A percentile compares a stretch with the other conserved stretches of the same genome.
Evolutionary conservation across 208 protist species (phyloP).

Genomic region (Crithidia sp.): DNA sequence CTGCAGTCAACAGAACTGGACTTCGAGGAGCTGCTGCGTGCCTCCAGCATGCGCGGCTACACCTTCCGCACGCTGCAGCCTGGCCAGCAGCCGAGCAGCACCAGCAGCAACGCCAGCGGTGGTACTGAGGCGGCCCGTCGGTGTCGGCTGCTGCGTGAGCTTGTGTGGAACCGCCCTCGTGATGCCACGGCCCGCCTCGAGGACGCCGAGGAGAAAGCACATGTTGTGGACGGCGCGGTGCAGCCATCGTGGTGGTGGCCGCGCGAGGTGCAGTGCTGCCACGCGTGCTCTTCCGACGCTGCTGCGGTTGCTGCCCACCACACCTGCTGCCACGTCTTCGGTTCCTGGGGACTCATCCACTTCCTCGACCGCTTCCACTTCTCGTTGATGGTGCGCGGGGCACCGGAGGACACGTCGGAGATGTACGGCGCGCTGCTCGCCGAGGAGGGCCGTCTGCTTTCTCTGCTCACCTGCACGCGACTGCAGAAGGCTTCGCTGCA

Average conservation of each 20-base stretch:
- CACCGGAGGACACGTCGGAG: conserved; percentile 19
- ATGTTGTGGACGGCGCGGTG: neutral
- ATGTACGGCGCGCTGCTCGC: conserved; percentile 20
- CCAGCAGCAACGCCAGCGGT: too few relatives aligned
- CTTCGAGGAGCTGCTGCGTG: conserved; percentile 8
- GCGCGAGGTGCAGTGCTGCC: conserved; percentile 47
- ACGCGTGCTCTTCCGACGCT: conserved; percentile 30
- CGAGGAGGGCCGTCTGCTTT: conserved; percentile 30
- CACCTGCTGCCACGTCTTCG: conserved; percentile 62
- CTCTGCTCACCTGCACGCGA: conserved; percentile 22
- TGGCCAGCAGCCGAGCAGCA: neutral
- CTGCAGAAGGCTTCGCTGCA: conserved; percentile 11
- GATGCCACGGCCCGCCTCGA: neutral
- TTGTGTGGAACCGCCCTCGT: conserved; percentile 71
- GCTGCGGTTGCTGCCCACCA: conserved; percentile 1
- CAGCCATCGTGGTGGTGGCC: conserved; percentile 25
- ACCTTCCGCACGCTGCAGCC: conserved; percentile 3
- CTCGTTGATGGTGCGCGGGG: conserved; percentile 56
- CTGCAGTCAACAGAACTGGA: neutral
- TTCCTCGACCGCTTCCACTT: conserved; percentile 71
- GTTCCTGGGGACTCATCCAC: conserved; percentile 35
- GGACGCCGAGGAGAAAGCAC: neutral
- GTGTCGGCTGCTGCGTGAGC: conserved; percentile 69
- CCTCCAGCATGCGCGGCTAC: conserved; percentile 6
- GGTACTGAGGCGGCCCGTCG: conserved; percentile 13